Conservation (phyloP, 2,329 filamentous ascomycete species). For the Fusarium duplospermum region DNA sequence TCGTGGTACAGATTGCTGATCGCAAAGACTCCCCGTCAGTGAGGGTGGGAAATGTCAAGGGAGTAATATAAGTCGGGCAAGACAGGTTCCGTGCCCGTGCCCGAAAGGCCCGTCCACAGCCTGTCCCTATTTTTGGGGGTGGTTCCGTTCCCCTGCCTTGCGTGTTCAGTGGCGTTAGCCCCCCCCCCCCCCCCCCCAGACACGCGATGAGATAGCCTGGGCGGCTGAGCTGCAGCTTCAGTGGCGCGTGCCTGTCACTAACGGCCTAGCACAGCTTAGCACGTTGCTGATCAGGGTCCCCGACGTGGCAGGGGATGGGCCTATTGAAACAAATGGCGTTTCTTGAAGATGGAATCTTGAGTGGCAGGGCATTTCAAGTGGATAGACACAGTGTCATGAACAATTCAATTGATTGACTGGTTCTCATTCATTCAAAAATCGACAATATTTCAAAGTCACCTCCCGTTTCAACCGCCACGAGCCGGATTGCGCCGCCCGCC, state of each 20-base stretch:
- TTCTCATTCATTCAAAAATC: not conserved
- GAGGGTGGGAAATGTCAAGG: not conserved
- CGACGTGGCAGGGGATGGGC: constrained; percentile 24
- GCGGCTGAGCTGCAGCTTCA: constrained; percentile 34
- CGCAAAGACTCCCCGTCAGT: not conserved
- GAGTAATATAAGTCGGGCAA: constrained; percentile 6
- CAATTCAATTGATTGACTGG: not conserved
- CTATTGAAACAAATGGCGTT: constrained; percentile 31
- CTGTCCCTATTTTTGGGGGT: constrained; percentile 36
- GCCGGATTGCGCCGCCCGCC: not conserved
- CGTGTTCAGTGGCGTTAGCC: constrained; percentile 36
- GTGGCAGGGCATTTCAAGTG: not conserved
- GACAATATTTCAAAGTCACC: not conserved
- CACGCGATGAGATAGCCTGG: constrained; percentile 10
- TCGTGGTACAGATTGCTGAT: not conserved
- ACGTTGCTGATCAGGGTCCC: constrained; percentile 17
- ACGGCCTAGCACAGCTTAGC: not conserved
- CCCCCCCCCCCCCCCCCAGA: too few species aligned
- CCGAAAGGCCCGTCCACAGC: not conserved
- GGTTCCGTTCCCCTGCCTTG: constrained; percentile 15
- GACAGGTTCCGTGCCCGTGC: constrained; percentile 14
- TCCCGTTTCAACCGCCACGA: not conserved
- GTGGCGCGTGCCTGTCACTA: constrained; percentile 32
- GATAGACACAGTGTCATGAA: not conserved
- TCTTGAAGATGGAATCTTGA: constrained; percentile 6